Evolutionary conservation across 139 green algal species (phyloP), one percentile per base, ranked within the genome.

Genomic region (Dunaliella primolecta): DNA sequence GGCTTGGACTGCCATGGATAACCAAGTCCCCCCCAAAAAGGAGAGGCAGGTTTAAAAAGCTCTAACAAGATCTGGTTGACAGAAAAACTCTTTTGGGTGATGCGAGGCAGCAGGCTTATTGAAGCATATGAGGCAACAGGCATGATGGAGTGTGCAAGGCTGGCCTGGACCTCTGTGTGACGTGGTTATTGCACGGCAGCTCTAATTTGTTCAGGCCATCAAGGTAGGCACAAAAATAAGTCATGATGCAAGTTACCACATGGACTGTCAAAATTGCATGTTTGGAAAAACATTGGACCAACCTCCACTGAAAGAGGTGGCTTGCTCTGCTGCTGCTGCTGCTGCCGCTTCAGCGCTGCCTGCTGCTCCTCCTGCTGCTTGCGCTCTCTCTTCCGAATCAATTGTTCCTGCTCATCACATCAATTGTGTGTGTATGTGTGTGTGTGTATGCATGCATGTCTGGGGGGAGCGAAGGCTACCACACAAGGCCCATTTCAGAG

Each of bases 321-420:
- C 30, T 82, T 3, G 7, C 46, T 3, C 33, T 82, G 34, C 72
- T 78, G 72, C 20, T 32, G 72, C 72, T 78, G 72, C 72, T 78
- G 72, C 72, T 78, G 72, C 30, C 15, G 46, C 46, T 15, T 7
- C 46, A 25, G 46, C 46, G 15, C 46, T 55, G 21, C 3, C 46
- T 82, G 34, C 33, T 82, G 34, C 46, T 46, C 24, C 34, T 82
- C 24, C 21, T 64, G 34, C 34, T 64, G 34, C 46, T 46, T 31
- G 30, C 33, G 34, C 33, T 64, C 24, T 55, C 33, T 38, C 25
- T 82, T 31, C 33, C 46, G 34, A 64, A 23, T 3, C 46, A 55
- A 3, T 82, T 82, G 34, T 55, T 82, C 24, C 33, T 82, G 77
- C n/a, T n/a, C n/a, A n/a, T n/a, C n/a, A n/a, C n/a, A n/a, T n/a